Base-by-base conservation (phyloP, 139 green algal genomes). In the Eudorina sp. region DNA sequence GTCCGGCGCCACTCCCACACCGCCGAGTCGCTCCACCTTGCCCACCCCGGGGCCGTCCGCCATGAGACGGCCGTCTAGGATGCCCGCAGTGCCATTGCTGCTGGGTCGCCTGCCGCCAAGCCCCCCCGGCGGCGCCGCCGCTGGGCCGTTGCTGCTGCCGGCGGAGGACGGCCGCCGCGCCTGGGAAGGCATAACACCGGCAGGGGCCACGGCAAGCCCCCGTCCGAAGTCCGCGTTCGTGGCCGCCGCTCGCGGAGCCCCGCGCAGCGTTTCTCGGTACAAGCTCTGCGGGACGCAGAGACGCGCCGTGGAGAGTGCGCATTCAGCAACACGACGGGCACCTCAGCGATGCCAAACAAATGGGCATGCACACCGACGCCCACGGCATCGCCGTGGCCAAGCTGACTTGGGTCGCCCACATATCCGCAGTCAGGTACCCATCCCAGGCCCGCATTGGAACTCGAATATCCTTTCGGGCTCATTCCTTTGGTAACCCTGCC, bases 1-100 rank as follows among this genome's bases (percentile, higher is more conserved):
- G 29, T 90, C 85, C 8, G 91, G 91, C n/a, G 89, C 88, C 14
- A 89, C 51, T 23, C 88, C 88, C 72, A 74, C 82, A 8, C 88
- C 88, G 4, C 90, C 90, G 21, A 62, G 29, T 29, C 88, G 43
- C 29, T 85, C 79, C 9, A 38, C 38, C 41, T 18, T 45, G 29
- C 53, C 62, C 19, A 72, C 69, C 14, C 69, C 51, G 36, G 41
- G 7, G 31, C 58, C 62, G 45, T 31, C 43, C 36, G 53, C 34
- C 8, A 53, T 34, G 53, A 2, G n/a, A 21, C 38, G 64, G 18
- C 64, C 27, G 64, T 29, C 51, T 19, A 43, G 34, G 31, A 75
- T 45, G 16, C 74, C 66, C 36, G n/a, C n/a, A n/a, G 23, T 87
- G 86, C 77, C 45, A 3, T 7, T 48, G 75, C 75, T 51, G 75